Evolutionary conservation across 768 basidiomycete genomes (phyloP).

Genomic region (Grammothele lineata): DNA sequence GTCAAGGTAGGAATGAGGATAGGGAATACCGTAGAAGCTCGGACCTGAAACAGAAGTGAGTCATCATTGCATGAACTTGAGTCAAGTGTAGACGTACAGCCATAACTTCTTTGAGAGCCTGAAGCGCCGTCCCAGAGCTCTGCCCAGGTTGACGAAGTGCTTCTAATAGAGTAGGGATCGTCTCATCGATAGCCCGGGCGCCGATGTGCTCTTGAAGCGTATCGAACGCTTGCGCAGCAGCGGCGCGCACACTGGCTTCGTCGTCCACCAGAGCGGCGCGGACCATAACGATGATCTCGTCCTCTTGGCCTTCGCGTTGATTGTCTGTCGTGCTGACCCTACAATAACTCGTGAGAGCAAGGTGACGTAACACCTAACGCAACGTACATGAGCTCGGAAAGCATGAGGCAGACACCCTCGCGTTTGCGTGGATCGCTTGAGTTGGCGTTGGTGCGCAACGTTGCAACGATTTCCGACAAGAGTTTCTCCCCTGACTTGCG

Average conservation of each 20-base stretch:
- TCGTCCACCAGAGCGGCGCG: slow-evolving; percentile 85
- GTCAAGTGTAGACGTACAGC: slow-evolving; percentile 63
- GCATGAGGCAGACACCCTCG: slow-evolving; percentile 83
- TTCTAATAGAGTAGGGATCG: slow-evolving; percentile 90
- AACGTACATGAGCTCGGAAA: slow-evolving; percentile 91
- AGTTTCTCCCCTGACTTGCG: slow-evolving; percentile 95
- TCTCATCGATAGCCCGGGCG: slow-evolving; percentile 89
- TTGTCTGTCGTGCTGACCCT: slow-evolving; percentile 82
- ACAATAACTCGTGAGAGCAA: slow-evolving; percentile 3
- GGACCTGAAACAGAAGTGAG: slow-evolving; percentile 55
- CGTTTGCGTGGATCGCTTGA: slow-evolving; percentile 61
- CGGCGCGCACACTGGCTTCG: slow-evolving; percentile 77
- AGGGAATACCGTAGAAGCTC: slow-evolving; percentile 94
- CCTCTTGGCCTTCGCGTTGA: slow-evolving; percentile 85
- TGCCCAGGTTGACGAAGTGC: slow-evolving; percentile 91
- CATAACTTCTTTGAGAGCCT: slow-evolving; percentile 94
- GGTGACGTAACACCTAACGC: slow-evolving; percentile 34
- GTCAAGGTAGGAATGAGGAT: slow-evolving; percentile 93
- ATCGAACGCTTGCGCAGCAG: slow-evolving; percentile 88
- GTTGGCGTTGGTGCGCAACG: slow-evolving; percentile 62
- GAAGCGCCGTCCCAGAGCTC: slow-evolving; percentile 91
- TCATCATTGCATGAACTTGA: background rate
- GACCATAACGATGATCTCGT: slow-evolving; percentile 82
- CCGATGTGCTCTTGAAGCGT: slow-evolving; percentile 90
- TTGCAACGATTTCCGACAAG: slow-evolving; percentile 75